A percentile compares a stretch with the other conserved stretches of the same genome.
These are phyloP conservation scores for Calycina marina DNA, from an alignment of 2,329 filamentous ascomycete species.

Conservation along the genomic window DNA sequence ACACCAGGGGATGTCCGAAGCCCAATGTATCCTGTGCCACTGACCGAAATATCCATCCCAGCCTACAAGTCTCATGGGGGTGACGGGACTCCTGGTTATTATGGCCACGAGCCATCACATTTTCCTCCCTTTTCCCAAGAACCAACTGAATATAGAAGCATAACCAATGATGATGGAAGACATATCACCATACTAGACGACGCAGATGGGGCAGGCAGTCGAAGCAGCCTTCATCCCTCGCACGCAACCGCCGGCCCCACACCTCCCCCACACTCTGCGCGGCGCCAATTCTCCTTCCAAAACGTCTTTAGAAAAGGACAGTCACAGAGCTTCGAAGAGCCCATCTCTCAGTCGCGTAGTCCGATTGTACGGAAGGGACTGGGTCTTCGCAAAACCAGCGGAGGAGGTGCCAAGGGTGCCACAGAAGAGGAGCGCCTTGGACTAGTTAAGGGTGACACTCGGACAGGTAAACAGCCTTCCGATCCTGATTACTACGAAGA, in stretches of 20 bases:
- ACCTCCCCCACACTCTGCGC: constrained; percentile 46
- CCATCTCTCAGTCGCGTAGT: constrained; percentile 18
- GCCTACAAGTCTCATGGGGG: constrained; percentile 28
- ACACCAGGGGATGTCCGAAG: constrained; percentile 29
- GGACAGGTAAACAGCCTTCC: constrained; percentile 7
- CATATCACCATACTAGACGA: constrained; percentile 33
- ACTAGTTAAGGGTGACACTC: constrained; percentile 61
- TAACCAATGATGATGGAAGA: constrained; percentile 29
- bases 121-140: constrained; percentile 36
- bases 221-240: constrained; percentile 11
- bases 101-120: constrained; percentile 18
- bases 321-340: constrained; percentile 7
- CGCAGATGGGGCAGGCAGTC: constrained; percentile 10
- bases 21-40: constrained; percentile 44
- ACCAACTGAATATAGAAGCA: constrained; percentile 35
- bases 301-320: constrained; percentile 47
- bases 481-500: constrained; percentile 12
- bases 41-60: constrained; percentile 44
- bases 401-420: constrained; percentile 31
- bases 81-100: constrained; percentile 28
- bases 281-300: constrained; percentile 83
- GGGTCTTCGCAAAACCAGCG: constrained; percentile 27
- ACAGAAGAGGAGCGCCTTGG: constrained; percentile 76
- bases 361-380: constrained; percentile 23
- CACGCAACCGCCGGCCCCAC: constrained; percentile 28